A percentile compares a stretch with the other conserved stretches of the same genome.
phyloP scores from a whole-genome alignment of 1,139 yeast species.

The Blastobotrys proliferans region DNA sequence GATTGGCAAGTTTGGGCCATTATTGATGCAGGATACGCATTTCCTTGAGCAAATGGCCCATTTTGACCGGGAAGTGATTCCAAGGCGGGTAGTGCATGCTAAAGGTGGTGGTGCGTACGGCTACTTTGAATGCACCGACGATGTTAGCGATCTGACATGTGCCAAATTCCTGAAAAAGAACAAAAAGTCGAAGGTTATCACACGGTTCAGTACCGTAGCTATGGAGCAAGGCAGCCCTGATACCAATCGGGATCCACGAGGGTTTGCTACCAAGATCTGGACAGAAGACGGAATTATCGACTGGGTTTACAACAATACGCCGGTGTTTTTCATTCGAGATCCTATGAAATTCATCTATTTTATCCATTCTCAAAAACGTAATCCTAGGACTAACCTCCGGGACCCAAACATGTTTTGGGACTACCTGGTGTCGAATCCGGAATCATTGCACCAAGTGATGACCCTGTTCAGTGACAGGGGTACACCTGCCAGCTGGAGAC shows the following conservation, averaged over 20 bases:
- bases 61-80: constrained; percentile 79
- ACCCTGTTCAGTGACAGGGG: constrained; percentile 65
- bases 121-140: constrained; percentile 74
- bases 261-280: constrained; percentile 73
- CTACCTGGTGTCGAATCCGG: constrained; percentile 56
- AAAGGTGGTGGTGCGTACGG: constrained; percentile 86
- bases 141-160: constrained; percentile 64
- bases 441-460: constrained; percentile 57
- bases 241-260: constrained; percentile 84
- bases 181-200: constrained; percentile 63
- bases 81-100: constrained; percentile 85
- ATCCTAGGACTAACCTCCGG: constrained; percentile 75
- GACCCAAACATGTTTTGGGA: constrained; percentile 70
- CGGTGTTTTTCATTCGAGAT: constrained; percentile 77
- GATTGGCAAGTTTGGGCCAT: constrained; percentile 69
- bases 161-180: constrained; percentile 71
- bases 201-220: constrained; percentile 83
- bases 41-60: constrained; percentile 71
- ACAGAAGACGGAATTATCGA: constrained; percentile 84
- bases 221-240: constrained; percentile 82
- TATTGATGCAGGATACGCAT: constrained; percentile 71
- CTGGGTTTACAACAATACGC: constrained; percentile 84
- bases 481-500: constrained; percentile 57
- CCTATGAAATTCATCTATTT: constrained; percentile 83
- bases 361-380: constrained; percentile 78